These are phyloP conservation scores for Diplodia scrobiculata DNA, from an alignment of 2,329 filamentous ascomycete species.

Conservation along the genomic window DNA sequence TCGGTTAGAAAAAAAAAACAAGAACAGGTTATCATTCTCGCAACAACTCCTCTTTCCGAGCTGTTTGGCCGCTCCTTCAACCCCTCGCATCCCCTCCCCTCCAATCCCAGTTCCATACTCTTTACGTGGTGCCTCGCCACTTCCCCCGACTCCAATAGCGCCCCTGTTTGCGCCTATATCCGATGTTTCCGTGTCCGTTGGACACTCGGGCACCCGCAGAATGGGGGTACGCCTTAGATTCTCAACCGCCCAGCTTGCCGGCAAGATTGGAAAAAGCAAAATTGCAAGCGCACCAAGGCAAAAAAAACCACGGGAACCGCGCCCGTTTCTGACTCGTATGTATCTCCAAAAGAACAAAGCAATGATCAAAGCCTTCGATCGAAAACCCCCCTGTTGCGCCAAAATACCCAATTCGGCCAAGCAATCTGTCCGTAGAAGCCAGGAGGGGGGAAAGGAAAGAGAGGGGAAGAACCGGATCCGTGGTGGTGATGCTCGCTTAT, in stretches of 20 bases:
- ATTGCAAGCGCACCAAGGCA: not conserved
- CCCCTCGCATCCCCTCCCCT: not conserved
- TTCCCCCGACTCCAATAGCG: not conserved
- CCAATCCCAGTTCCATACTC: not conserved
- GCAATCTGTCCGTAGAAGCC: conserved; percentile 3
- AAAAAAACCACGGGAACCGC: not conserved
- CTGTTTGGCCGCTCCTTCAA: not conserved
- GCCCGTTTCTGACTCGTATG: not conserved
- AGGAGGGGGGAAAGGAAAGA: not conserved
- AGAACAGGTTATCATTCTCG: not conserved
- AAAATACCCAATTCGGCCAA: conserved; percentile 5
- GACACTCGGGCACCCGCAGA: not conserved
- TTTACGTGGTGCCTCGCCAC: not conserved
- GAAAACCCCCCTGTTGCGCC: not conserved
- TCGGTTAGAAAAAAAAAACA: not conserved
- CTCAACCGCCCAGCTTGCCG: not conserved
- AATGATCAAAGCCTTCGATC: not conserved
- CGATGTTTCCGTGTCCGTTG: not conserved
- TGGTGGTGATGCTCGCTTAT: conserved; percentile 20
- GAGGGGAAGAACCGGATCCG: not conserved
- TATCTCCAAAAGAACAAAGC: not conserved
- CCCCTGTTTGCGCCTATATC: not conserved
- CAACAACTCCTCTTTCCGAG: not conserved
- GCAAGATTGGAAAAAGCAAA: not conserved
- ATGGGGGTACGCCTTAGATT: not conserved